Evolutionary conservation across 805 yeast genomes (phyloP).

Genomic region (Pichia rugopelliculosa): DNA sequence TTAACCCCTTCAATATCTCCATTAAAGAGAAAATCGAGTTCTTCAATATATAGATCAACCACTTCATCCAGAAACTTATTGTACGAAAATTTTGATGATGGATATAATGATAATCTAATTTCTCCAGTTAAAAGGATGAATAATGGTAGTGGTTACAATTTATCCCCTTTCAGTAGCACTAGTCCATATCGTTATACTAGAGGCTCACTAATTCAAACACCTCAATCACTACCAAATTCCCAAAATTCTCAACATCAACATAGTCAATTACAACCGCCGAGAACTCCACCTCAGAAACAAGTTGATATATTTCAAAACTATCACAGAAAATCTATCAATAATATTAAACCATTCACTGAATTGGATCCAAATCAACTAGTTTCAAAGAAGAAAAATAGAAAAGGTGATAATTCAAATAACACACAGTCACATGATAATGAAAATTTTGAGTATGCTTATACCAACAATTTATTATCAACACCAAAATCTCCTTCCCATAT

Average conservation of each 20-base stretch:
- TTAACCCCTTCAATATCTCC: slow-evolving; percentile 20
- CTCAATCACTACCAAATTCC: slow-evolving; percentile 13
- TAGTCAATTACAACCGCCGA: slow-evolving; percentile 20
- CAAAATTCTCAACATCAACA: slow-evolving; percentile 10
- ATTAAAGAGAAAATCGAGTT: slow-evolving; percentile 20
- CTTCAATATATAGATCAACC: slow-evolving; percentile 8
- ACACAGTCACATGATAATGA: slow-evolving; percentile 11
- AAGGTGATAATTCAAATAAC: slow-evolving; percentile 6
- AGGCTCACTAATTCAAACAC: slow-evolving; percentile 13
- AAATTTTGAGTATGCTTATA: slow-evolving; percentile 5
- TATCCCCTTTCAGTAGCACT: slow-evolving; percentile 24
- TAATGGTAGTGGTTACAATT: slow-evolving; percentile 18
- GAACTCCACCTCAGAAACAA: slow-evolving; percentile 25
- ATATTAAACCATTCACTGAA: neutral
- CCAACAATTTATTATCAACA: slow-evolving; percentile 22
- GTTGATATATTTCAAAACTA: neutral
- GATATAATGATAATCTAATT: slow-evolving; percentile 13
- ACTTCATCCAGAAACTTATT: slow-evolving; percentile 1
- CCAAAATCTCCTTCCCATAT: slow-evolving; percentile 22
- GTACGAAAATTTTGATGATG: slow-evolving; percentile 10
- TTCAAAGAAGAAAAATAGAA: neutral
- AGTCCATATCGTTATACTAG: slow-evolving; percentile 17
- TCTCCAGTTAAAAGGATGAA: slow-evolving; percentile 25
- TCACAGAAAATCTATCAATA: neutral
- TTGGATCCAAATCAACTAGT: neutral